These are phyloP conservation scores for Cutaneotrichosporon mucoides DNA, from an alignment of 1,284 basidiomycete genomes.

Conservation along the genomic window DNA sequence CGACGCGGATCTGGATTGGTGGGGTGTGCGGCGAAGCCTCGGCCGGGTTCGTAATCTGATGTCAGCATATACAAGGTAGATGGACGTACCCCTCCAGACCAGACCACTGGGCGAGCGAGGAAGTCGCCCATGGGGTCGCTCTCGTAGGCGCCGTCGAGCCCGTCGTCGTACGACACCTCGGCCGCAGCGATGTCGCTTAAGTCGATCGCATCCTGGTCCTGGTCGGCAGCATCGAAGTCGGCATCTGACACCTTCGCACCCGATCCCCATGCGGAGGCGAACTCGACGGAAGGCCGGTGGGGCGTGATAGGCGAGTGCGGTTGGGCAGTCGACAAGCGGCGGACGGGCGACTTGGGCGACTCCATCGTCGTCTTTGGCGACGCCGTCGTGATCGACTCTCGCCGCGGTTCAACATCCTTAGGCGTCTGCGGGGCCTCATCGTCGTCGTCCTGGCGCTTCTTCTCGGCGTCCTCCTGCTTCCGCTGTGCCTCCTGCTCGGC, in stretches of 20 bases:
- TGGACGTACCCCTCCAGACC: slow-evolving; percentile 32
- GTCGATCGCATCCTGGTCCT: slow-evolving; percentile 28
- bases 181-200: slow-evolving; percentile 35
- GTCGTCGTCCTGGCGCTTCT: background rate
- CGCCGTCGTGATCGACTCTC: background rate
- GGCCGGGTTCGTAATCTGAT: slow-evolving; percentile 31
- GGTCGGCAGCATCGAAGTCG: slow-evolving; percentile 18
- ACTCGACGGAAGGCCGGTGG: slow-evolving; percentile 3
- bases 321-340: background rate
- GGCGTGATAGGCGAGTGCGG: background rate
- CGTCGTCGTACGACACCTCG: slow-evolving; percentile 6
- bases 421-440: background rate
- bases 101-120: slow-evolving; percentile 24
- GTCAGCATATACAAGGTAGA: background rate
- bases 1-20: slow-evolving; percentile 22
- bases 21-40: slow-evolving; percentile 14
- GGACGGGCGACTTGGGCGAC: background rate
- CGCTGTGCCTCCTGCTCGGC: slow-evolving; percentile 22
- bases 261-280: slow-evolving; percentile 19
- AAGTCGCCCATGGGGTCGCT: slow-evolving; percentile 21
- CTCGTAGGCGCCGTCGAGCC: slow-evolving; percentile 7
- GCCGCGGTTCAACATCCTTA: background rate
- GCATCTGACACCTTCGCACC: background rate
- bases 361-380: background rate
- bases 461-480: background rate